Conservation (phyloP, 2,329 filamentous ascomycete species). For the Chaetomium strumarium region DNA sequence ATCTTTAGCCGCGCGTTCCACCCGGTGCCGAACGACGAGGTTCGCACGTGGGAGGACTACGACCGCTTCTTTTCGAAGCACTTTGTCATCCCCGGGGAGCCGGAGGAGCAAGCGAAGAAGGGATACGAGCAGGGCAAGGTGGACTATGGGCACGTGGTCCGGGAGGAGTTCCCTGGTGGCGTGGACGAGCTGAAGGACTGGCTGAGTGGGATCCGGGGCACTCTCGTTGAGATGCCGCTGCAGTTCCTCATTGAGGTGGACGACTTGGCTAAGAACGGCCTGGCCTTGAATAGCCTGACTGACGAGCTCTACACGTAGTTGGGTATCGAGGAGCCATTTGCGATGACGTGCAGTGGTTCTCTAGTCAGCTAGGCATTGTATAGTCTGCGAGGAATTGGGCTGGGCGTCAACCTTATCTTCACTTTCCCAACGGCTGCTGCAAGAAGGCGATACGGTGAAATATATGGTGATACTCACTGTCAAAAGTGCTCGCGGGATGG, state of each 20-base stretch:
- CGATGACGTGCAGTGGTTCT: too few relatives aligned
- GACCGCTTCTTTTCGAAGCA: slow-evolving; percentile 62
- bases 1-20: slow-evolving; percentile 80
- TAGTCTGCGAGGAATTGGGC: too few relatives aligned
- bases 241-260: slow-evolving; percentile 75
- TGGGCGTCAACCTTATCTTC: too few relatives aligned
- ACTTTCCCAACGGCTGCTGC: too few relatives aligned
- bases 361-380: too few relatives aligned
- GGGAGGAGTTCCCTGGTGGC: slow-evolving; percentile 69
- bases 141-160: slow-evolving; percentile 81
- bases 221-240: slow-evolving; percentile 83
- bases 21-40: slow-evolving; percentile 62
- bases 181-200: slow-evolving; percentile 67
- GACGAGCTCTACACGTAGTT: slow-evolving; percentile 61
- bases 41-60: slow-evolving; percentile 67
- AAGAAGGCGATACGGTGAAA: too few relatives aligned
- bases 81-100: slow-evolving; percentile 53
- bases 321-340: too few relatives aligned
- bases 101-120: slow-evolving; percentile 36
- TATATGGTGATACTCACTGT: too few relatives aligned
- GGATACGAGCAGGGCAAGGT: slow-evolving; percentile 54
- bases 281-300: slow-evolving; percentile 66
- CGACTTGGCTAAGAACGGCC: slow-evolving; percentile 78
- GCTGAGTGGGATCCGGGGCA: slow-evolving; percentile 61
- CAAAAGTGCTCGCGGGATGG: too few relatives aligned